Base-by-base conservation (phyloP, 1,139 yeast species). In the Geotrichum bryndzae region DNA sequence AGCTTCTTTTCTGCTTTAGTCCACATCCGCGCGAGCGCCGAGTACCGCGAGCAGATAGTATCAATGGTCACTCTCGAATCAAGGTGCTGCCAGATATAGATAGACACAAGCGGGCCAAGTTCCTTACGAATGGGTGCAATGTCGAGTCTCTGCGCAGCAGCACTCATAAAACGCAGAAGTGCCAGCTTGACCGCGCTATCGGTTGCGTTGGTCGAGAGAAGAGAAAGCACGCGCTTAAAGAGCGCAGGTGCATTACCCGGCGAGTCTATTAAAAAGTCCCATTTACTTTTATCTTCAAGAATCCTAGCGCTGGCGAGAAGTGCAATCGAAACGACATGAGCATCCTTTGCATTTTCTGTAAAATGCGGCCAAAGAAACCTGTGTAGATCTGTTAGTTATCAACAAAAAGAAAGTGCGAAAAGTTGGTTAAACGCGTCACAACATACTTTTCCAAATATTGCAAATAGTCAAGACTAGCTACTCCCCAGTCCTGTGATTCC, bases 351-450 rank as follows among this genome's bases (percentile, higher is more conserved):
- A 60, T 80, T 81, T 18, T 69, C 72, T 56, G 75, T 75, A 63
- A 80, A 80, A 54, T 69, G 66, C 4, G 72, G 73, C 84, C 84
- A 82, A 13, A 80, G 71, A 51, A n/a, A 41, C 48, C 48, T 41
- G 10, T n/a, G n/a, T 15, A 15, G 18, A 38, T 15, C 18, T 41
- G 48, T 41, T 41, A 41, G 22, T 10, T n/a, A n/a, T 41, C 22
- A 41, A 41, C 11, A n/a, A 13, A 41, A 15, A n/a, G 15, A 41
- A 41, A 41, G 33, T 29, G 33, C 4, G 1, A 29, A 29, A 29
- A 4, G 7, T 1, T 1, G 10, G 33, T 7, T 5, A 41, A 41
- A n/a, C n/a, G 18, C 48, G 18, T n/a, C 18, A 18, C 23, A 25
- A 25, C 51, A 27, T 48, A 64, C 69, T 57, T 56, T 57, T 72